Base-by-base conservation (phyloP, 2,329 filamentous ascomycete genomes). In the Colletotrichum sp. region DNA sequence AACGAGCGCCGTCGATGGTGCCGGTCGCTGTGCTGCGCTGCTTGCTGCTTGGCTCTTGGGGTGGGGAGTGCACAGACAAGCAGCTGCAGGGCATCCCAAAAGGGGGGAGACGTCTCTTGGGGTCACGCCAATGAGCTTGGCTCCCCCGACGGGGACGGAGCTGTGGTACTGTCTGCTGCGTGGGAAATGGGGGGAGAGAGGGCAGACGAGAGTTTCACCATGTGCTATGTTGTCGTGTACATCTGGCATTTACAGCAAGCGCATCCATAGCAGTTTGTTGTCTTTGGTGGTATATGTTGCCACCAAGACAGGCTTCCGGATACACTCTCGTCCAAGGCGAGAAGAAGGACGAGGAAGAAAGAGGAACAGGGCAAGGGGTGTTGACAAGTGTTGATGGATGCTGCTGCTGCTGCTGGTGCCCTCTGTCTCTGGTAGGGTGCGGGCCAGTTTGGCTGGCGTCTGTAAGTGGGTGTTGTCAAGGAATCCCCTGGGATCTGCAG, bases 401-500 rank as follows among this genome's bases (percentile, higher is more conserved):
- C 30, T 32, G 52, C 1, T 25, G 52, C 1, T 25, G 30, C 32
- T 48, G 63, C 19, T 66, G 19, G 28, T 30, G 52, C 22, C 32
- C n/a, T 15, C 34, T 15, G 34, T 61, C 19, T 32, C 59, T 72
- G 36, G 12, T 39, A 55, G 68, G 69, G 60, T 64, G 61, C 60
- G 71, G 64, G 63, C 22, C 48, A 28, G 32, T 63, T 34, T 52
- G 22, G 61, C 36, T 67, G 52, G 44, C 44, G 32, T 39, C 39
- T 36, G n/a, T 13, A n/a, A 27, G 44, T 75, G 69, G 73, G 27
- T 75, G 64, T 59, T 19, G 60, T 48, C 74, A 74, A 63, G 74
- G 74, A 75, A 69, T 5, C 44, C 70, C 70, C 74, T 75, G 74
- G 65, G 70, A 75, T 75, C 74, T 73, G 64, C 74, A 73, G 64